phyloP scores from a whole-genome alignment of 2,329 filamentous ascomycete genomes.

The Botrytis cinerea region DNA sequence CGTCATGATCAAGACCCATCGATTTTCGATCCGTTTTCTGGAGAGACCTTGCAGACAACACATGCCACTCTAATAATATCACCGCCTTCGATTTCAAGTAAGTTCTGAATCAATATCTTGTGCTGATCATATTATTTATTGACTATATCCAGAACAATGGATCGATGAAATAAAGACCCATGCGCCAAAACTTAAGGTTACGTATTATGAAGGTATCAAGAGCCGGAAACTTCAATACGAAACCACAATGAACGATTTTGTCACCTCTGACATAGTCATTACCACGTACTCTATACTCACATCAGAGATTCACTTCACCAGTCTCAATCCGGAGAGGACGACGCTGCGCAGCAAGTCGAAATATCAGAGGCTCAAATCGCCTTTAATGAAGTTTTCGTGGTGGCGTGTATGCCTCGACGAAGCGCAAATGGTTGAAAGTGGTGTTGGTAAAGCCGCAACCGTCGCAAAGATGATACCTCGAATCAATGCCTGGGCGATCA shows the following conservation, averaged over 20 bases:
- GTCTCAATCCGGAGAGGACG: slow-evolving; percentile 66
- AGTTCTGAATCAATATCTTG: background rate
- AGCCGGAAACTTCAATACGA: slow-evolving; percentile 40
- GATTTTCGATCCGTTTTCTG: slow-evolving; percentile 46
- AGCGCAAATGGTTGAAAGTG: slow-evolving; percentile 92
- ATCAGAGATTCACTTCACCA: slow-evolving; percentile 76
- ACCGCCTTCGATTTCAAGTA: slow-evolving; percentile 51
- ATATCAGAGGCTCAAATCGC: slow-evolving; percentile 68
- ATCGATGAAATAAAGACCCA: slow-evolving; percentile 59
- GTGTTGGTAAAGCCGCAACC: slow-evolving; percentile 78
- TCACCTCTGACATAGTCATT: slow-evolving; percentile 59
- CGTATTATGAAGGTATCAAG: slow-evolving; percentile 56
- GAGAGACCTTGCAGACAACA: slow-evolving; percentile 49
- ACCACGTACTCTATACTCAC: slow-evolving; percentile 73
- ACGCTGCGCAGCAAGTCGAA: slow-evolving; percentile 62
- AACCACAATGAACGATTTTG: slow-evolving; percentile 49
- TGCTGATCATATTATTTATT: background rate
- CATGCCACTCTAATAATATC: slow-evolving; percentile 63
- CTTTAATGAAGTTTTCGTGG: slow-evolving; percentile 77
- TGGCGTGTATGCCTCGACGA: slow-evolving; percentile 80
- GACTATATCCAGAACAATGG: slow-evolving; percentile 55
- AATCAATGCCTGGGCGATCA: slow-evolving; percentile 87
- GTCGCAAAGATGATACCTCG: slow-evolving; percentile 80
- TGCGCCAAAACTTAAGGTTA: slow-evolving; percentile 57
- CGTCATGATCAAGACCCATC: slow-evolving; percentile 39